phyloP scores from a whole-genome alignment of 768 basidiomycete species.

The Boletales sp. region DNA sequence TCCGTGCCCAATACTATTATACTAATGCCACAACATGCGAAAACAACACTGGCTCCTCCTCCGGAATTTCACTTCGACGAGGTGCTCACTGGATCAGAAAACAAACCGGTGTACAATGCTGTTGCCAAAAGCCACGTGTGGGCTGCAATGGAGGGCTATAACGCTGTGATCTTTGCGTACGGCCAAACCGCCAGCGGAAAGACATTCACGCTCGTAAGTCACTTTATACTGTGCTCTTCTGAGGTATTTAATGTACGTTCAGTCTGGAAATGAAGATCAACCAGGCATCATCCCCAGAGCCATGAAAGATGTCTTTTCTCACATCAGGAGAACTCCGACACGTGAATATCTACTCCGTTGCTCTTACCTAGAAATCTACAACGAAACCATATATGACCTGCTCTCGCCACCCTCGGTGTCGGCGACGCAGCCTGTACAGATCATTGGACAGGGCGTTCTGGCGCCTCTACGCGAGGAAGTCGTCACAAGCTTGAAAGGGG shows the following conservation, averaged over 20 bases:
- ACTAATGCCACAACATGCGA: slow-evolving; percentile 55
- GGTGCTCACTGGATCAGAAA: slow-evolving; percentile 73
- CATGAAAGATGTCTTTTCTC: slow-evolving; percentile 87
- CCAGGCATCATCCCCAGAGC: slow-evolving; percentile 95
- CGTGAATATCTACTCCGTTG: slow-evolving; percentile 94
- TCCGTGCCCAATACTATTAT: slow-evolving; percentile 50
- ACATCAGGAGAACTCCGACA: slow-evolving; percentile 70
- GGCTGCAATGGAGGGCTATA: slow-evolving; percentile 96
- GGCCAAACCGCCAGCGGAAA: slow-evolving; percentile 86
- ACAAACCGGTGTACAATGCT: slow-evolving; percentile 74
- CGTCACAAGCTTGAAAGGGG: slow-evolving; percentile 84
- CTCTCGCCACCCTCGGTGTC: slow-evolving; percentile 65
- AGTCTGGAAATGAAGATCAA: slow-evolving; percentile 75
- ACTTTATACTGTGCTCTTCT: slow-evolving; percentile 26
- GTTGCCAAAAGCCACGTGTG: slow-evolving; percentile 77
- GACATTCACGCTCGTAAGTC: slow-evolving; percentile 59
- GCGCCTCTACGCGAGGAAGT: slow-evolving; percentile 86
- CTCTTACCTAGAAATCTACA: slow-evolving; percentile 97
- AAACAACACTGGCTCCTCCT: slow-evolving; percentile 36
- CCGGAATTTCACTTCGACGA: slow-evolving; percentile 69
- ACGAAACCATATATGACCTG: slow-evolving; percentile 84
- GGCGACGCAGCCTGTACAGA: slow-evolving; percentile 60
- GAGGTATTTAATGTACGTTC: slow-evolving; percentile 16
- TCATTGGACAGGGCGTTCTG: slow-evolving; percentile 69
- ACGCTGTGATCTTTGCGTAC: slow-evolving; percentile 92